Base-by-base conservation (phyloP, 495 filamentous ascomycete genomes). In the Entonaema liquescens region DNA sequence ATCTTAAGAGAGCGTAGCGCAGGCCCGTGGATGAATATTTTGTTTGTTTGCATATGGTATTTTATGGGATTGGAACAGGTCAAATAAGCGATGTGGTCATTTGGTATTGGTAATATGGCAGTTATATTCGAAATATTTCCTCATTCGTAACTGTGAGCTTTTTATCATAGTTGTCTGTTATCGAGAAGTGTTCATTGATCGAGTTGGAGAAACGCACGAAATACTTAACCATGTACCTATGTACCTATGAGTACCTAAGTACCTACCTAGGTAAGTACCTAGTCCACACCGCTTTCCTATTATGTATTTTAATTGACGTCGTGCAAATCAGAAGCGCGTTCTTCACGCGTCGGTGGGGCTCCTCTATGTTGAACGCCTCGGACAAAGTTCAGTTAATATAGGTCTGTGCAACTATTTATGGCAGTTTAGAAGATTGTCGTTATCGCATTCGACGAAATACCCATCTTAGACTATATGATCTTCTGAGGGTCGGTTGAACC, bases 271-370 rank as follows among this genome's bases (percentile, higher is more conserved):
- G n/a, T n/a, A n/a, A 8, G 56, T 59, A 59, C 56, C 25, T 25
- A 23, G 42, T 17, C 12, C 38, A 23, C 28, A 56, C 71, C 71
- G 71, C 71, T 49, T 73, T 66, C 66, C 62, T 33, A 21, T 56
- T 47, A 11, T 26, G 36, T 26, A 15, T 19, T 72, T 73, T 73
- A 68, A 73, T 73, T 65, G 61, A 65, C 29, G 63, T 50, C 62
- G 25, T 31, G 28, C 62, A 44, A 42, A 47, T 29, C 26, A 25
- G 40, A 58, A 70, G 67, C 71, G 67, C 70, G 65, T 73, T 62
- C 56, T n/a, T 53, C 36, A 71, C 71, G 71, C 71, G 71, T 74
- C 44, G 47, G 42, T 55, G 28, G 54, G 54, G 54, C 54, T 1
- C 17, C 33, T 57, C 33, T 38, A 36, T 40, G 54, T 33, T 36